Evolutionary conservation across 169 alveolate genomes (phyloP).

Genomic region (Babesia bigemina): DNA sequence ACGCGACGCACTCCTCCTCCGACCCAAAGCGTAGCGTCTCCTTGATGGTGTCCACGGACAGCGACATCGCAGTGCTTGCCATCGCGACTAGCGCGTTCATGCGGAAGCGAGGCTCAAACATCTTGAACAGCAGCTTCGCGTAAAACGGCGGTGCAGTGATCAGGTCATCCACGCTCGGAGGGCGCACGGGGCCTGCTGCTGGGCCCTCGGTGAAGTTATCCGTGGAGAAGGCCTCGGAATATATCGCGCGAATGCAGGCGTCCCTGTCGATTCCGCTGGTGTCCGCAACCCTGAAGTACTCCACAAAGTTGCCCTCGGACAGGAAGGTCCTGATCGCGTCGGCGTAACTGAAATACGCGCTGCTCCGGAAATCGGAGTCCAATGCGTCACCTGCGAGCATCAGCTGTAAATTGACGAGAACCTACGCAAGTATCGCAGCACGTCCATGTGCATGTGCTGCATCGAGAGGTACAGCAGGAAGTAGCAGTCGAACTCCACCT

Average conservation of each 20-base stretch:
- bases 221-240: conserved; percentile 44
- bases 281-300: conserved; percentile 59
- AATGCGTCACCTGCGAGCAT: conserved; percentile 2
- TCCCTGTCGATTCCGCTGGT: conserved; percentile 33
- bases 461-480: conserved; percentile 69
- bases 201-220: conserved; percentile 19
- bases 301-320: conserved; percentile 56
- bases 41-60: conserved; percentile 23
- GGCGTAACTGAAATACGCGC: conserved; percentile 44
- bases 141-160: conserved; percentile 41
- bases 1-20: conserved; percentile 40
- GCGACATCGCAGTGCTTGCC: conserved; percentile 40
- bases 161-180: no score
- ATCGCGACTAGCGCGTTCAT: conserved; percentile 46
- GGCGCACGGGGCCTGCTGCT: background rate
- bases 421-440: conserved; percentile 51
- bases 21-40: conserved; percentile 23
- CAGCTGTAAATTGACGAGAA: background rate
- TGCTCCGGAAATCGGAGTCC: conserved; percentile 29
- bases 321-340: conserved; percentile 33
- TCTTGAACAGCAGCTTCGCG: conserved; percentile 45
- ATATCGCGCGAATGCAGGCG: conserved; percentile 17
- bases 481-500: conserved; percentile 69
- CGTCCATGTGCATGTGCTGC: conserved; percentile 74
- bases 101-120: conserved; percentile 65